Conservation (phyloP, 495 filamentous ascomycete genomes). For the Margaritispora aquatica region DNA sequence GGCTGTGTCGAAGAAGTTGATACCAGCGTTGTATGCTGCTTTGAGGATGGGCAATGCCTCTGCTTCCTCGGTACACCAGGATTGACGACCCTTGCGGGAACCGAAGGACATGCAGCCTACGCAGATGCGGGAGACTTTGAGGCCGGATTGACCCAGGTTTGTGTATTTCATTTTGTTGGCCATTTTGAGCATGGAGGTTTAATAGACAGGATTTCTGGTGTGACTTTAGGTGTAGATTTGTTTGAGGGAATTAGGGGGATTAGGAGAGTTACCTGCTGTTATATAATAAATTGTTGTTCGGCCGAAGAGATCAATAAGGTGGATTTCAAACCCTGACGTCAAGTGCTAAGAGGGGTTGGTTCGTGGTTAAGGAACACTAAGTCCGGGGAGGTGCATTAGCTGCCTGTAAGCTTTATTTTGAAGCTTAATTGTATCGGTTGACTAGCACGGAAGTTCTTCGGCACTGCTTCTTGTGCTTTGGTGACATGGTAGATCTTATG, state of each 20-base stretch:
- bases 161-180: not conserved
- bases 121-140: slow-evolving; percentile 58
- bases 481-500: too few species aligned
- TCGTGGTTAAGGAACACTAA: not conserved
- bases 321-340: not conserved
- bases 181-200: not conserved
- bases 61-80: not conserved
- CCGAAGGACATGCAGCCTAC: slow-evolving; percentile 65
- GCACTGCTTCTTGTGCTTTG: too few species aligned
- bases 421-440: not conserved
- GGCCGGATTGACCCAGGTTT: slow-evolving; percentile 52
- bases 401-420: not conserved
- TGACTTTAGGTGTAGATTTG: too few species aligned
- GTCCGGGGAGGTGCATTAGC: not conserved
- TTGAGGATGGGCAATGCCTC: slow-evolving; percentile 38
- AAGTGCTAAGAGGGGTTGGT: too few species aligned
- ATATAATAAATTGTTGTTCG: too few species aligned
- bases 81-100: slow-evolving; percentile 16
- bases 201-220: not conserved
- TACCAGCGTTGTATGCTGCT: slow-evolving; percentile 48
- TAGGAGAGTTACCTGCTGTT: not conserved
- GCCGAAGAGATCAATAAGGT: not conserved
- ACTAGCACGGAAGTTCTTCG: not conserved
- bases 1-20: slow-evolving; percentile 73
- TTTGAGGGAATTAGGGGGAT: too few species aligned